Conservation (phyloP, 495 filamentous ascomycete genomes). For the Neurospora sp. region DNA sequence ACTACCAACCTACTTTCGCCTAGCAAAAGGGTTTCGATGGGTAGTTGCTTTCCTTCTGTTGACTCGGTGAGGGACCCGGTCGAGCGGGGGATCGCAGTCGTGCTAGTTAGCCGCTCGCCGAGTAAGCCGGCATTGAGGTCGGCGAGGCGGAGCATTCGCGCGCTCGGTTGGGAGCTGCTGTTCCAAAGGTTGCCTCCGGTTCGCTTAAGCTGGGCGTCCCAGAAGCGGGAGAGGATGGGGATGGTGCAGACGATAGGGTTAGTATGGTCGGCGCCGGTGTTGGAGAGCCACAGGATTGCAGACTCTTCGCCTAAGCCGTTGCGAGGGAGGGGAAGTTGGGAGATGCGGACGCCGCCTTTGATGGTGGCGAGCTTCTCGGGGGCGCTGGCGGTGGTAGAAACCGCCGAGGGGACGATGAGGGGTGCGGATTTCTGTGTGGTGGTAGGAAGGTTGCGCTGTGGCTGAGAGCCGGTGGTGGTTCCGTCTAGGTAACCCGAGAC, state of each 20-base stretch:
- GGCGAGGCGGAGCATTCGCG: conserved; percentile 35
- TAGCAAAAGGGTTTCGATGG: conserved; percentile 49
- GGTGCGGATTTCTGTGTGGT: conserved; percentile 26
- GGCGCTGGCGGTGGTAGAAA: conserved; percentile 18
- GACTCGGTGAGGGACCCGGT: conserved; percentile 13
- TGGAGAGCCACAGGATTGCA: conserved; percentile 56
- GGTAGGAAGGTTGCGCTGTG: conserved; percentile 31
- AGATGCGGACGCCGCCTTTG: conserved; percentile 57
- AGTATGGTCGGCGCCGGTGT: conserved; percentile 28
- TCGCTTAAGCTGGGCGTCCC: conserved; percentile 49
- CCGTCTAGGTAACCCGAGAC: conserved; percentile 57
- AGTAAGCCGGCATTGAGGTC: conserved; percentile 46
- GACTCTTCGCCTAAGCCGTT: conserved; percentile 44
- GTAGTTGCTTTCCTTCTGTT: conserved; percentile 25
- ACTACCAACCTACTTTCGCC: conserved; percentile 56
- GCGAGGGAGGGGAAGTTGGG: conserved; percentile 14
- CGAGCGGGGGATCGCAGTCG: conserved; percentile 42
- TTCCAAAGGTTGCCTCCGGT: conserved; percentile 47
- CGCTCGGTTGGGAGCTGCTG: conserved; percentile 33
- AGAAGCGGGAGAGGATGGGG: conserved; percentile 55
- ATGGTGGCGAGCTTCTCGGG: conserved; percentile 28
- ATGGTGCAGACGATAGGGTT: conserved; percentile 46
- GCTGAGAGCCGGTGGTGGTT: conserved; percentile 16
- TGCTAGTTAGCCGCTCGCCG: conserved; percentile 54
- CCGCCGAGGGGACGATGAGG: conserved; percentile 8